Evolutionary conservation across 208 protist species (phyloP).

Genomic region (Endotrypanum monterogeii): DNA sequence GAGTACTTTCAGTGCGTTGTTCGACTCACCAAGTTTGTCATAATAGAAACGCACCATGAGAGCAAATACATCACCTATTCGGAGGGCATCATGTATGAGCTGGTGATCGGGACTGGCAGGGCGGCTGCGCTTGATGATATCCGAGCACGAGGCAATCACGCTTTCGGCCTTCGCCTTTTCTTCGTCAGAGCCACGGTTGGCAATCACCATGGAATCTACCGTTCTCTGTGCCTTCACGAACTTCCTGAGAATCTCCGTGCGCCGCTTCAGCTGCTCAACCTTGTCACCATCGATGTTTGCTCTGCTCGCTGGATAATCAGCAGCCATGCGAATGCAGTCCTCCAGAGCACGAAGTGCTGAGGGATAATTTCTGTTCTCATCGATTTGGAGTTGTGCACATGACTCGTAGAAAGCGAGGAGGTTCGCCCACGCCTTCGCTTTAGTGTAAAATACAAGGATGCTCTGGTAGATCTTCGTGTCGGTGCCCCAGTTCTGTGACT

Average conservation of each 20-base stretch:
- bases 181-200: slow-evolving; percentile 33
- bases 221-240: slow-evolving; percentile 71
- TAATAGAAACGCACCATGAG: slow-evolving; percentile 94
- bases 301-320: slow-evolving; percentile 40
- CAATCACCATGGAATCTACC: slow-evolving; percentile 38
- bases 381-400: slow-evolving; percentile 95
- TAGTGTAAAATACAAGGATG: slow-evolving; percentile 97
- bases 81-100: slow-evolving; percentile 75
- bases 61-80: slow-evolving; percentile 96
- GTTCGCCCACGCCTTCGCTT: slow-evolving; percentile 92
- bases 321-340: slow-evolving; percentile 74
- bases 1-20: slow-evolving; percentile 88
- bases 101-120: slow-evolving; percentile 61
- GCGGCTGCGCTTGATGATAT: slow-evolving; percentile 85
- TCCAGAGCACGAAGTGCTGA: slow-evolving; percentile 88
- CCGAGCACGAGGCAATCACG: slow-evolving; percentile 82
- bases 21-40: slow-evolving; percentile 68
- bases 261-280: slow-evolving; percentile 50
- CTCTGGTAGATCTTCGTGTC: slow-evolving; percentile 95
- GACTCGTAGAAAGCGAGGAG: slow-evolving; percentile 93
- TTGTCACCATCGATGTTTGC: slow-evolving; percentile 36
- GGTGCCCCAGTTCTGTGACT: slow-evolving; percentile 94
- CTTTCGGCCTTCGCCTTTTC: slow-evolving; percentile 70
- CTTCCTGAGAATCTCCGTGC: slow-evolving; percentile 48
- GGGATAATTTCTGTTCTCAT: slow-evolving; percentile 96